Evolutionary conservation across 2,329 filamentous ascomycete species (phyloP).

Genomic region (Aspergillus pseudonomiae): DNA sequence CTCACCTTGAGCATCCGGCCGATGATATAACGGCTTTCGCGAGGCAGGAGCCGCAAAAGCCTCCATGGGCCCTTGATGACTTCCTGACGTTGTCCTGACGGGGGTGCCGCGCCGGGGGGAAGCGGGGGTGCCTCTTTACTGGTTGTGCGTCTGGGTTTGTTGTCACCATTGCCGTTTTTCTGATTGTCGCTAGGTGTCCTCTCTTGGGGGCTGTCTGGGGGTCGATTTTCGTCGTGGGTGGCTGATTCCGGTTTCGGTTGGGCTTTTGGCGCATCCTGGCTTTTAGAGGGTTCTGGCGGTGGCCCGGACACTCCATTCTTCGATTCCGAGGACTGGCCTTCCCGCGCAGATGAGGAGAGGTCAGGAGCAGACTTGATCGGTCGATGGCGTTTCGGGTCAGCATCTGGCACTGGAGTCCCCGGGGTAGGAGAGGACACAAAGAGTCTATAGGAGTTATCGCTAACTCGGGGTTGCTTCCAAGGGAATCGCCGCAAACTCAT

Average conservation of each 20-base stretch:
- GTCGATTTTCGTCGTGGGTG: slow-evolving; percentile 29
- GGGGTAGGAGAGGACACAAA: slow-evolving; percentile 86
- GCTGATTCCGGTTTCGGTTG: slow-evolving; percentile 23
- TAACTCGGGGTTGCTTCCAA: slow-evolving; percentile 90
- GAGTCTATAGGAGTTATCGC: slow-evolving; percentile 92
- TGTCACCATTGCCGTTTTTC: slow-evolving; percentile 19
- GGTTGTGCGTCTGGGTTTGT: slow-evolving; percentile 37
- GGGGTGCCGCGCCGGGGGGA: slow-evolving; percentile 28
- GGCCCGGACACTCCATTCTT: slow-evolving; percentile 16
- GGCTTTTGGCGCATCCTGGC: slow-evolving; percentile 25
- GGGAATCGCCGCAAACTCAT: slow-evolving; percentile 95
- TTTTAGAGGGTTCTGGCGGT: slow-evolving; percentile 17
- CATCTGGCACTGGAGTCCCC: slow-evolving; percentile 55
- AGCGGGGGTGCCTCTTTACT: slow-evolving; percentile 45
- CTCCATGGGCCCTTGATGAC: slow-evolving; percentile 92
- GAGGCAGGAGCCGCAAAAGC: slow-evolving; percentile 79
- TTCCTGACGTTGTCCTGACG: slow-evolving; percentile 57
- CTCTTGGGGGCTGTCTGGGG: slow-evolving; percentile 31
- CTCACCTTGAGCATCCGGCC: slow-evolving; percentile 90
- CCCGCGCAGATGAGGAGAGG: slow-evolving; percentile 30
- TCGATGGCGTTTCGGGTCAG: slow-evolving; percentile 38
- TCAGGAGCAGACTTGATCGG: slow-evolving; percentile 40
- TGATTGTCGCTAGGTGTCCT: slow-evolving; percentile 26
- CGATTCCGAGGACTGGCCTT: slow-evolving; percentile 27
- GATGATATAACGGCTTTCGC: slow-evolving; percentile 88